These are phyloP conservation scores for Ceratonia siliqua DNA, from an alignment of 306 rosid species.

Conservation along the genomic window DNA sequence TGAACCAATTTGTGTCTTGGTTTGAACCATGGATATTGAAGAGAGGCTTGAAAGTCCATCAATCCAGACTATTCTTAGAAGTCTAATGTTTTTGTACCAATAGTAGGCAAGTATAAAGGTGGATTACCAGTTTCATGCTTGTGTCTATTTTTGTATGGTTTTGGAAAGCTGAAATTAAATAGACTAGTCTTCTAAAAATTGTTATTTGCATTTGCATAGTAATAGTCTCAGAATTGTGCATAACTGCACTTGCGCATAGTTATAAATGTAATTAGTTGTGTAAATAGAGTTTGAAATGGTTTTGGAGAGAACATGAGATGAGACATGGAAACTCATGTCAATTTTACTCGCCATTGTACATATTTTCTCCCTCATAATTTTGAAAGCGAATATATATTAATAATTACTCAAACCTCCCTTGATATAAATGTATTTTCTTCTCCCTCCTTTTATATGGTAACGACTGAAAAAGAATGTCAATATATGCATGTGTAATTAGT, in stretches of 20 bases:
- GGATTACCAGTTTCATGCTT: neutral
- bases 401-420: neutral
- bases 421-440: neutral
- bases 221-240: neutral
- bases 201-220: neutral
- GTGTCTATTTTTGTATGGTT: neutral
- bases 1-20: neutral
- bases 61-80: neutral
- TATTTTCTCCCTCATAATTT: neutral
- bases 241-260: neutral
- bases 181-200: neutral
- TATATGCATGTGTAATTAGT: neutral
- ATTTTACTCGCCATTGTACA: neutral
- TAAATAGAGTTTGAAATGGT: neutral
- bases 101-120: neutral
- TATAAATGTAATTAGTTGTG: neutral
- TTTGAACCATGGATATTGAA: slow-evolving; percentile 24
- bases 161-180: neutral
- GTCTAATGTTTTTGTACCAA: neutral
- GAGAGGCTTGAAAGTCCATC: neutral
- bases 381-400: neutral
- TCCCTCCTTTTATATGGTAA: neutral
- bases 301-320: neutral
- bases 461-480: neutral
- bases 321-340: neutral